These are phyloP conservation scores for Lichtheimia ramosa DNA, from an alignment of 371 early-diverging fungal species.

Conservation along the genomic window DNA sequence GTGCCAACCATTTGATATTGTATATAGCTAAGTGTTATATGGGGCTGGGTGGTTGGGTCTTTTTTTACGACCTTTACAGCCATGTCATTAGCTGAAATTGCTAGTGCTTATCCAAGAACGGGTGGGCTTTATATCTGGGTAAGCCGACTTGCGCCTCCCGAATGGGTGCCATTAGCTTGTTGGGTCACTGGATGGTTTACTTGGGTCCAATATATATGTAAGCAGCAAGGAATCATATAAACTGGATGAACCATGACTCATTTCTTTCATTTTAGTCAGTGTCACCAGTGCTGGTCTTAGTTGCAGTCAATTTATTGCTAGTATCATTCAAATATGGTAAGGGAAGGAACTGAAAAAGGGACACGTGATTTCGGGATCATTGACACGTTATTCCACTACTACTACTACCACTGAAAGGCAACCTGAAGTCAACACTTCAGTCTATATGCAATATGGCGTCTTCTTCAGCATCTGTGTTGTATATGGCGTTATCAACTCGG, in stretches of 20 bases:
- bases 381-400: not conserved
- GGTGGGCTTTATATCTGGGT: slow-evolving; percentile 77
- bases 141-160: slow-evolving; percentile 47
- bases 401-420: slow-evolving; percentile 17
- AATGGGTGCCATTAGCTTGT: slow-evolving; percentile 60
- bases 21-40: slow-evolving; percentile 58
- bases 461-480: slow-evolving; percentile 46
- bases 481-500: slow-evolving; percentile 54
- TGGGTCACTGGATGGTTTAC: slow-evolving; percentile 69
- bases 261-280: not conserved
- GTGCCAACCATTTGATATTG: too few relatives aligned
- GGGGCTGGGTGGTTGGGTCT: slow-evolving; percentile 70
- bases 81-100: slow-evolving; percentile 73
- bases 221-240: slow-evolving; percentile 22
- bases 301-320: slow-evolving; percentile 56
- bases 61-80: slow-evolving; percentile 63
- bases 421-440: slow-evolving; percentile 33
- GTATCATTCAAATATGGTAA: slow-evolving; percentile 50
- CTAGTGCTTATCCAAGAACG: slow-evolving; percentile 71
- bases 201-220: slow-evolving; percentile 32
- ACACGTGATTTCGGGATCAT: too few relatives aligned
- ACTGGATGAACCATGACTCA: not conserved
- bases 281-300: slow-evolving; percentile 55
- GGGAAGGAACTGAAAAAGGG: not conserved
- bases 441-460: slow-evolving; percentile 52